Base-by-base conservation (phyloP, 225 moss, liverwort and hornwort genomes). In the Bryum argenteum region DNA sequence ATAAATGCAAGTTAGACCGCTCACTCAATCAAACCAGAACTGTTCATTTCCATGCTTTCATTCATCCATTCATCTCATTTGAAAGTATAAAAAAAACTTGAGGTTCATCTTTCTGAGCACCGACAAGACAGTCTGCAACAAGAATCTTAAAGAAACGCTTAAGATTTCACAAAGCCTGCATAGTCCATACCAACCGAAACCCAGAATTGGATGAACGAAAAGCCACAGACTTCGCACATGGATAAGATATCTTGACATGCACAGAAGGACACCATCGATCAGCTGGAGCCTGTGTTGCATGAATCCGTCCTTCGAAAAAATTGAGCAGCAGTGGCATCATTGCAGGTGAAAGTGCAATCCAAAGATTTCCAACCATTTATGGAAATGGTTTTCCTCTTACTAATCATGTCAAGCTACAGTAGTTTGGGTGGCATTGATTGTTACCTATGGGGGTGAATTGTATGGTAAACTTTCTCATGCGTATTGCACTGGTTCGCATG, bases 201-300 rank as follows among this genome's bases (percentile, higher is more conserved):
- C 33, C 4, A 33, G 33, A 33, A 33, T 33, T 33, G 7, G 33
- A 33, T 33, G 33, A 33, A 3, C 33, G 7, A 33, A 33, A 33
- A 33, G 26, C 4, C 26, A 26, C n/a, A n/a, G n/a, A n/a, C 26
- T 26, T 26, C 33, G 33, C 33, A 33, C 33, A 33, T 5, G 45
- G 74, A 48, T 66, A 47, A 45, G 73, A 65, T 16, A 66, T 67
- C 52, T 53, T 54, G 20, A 52, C 22, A 8, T n/a, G 33, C 5
- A 6, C 11, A n/a, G 23, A 20, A 72, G 66, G 72, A 72, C 44
- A 63, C 20, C 69, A 63, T n/a, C 57, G 48, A n/a, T n/a, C n/a
- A n/a, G n/a, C n/a, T n/a, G 19, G 47, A 78, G 40, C 56, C 54
- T 73, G 78, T 68, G 67, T 50, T 58, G 51, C 42, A n/a, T 58